Evolutionary conservation across 2,329 filamentous ascomycete species (phyloP), one percentile per base, ranked within the genome.

Genomic region (Ophiocordyceps camponoti-rufipedis): DNA sequence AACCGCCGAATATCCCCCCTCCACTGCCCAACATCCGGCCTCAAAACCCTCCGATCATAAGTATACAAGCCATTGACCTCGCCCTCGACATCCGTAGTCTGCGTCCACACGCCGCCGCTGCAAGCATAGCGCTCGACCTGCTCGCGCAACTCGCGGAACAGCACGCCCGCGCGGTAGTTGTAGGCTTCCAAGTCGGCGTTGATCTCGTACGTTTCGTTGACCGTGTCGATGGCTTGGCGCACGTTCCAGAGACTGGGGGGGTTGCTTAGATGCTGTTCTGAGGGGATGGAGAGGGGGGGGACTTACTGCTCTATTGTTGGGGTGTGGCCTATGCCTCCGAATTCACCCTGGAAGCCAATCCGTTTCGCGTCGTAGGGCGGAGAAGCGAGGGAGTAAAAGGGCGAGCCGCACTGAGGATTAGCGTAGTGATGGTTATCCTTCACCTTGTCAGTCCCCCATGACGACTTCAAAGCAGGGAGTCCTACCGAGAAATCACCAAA

Each of bases 61-160:
- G 79, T 82, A 51, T 82, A 57, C 47, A 85, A 62, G 0, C 81
- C 81, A 51, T 85, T 85, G 9, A 85, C 76, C 56, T 85, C 81
- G 5, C 80, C 80, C 56, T 85, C 80, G 0, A 85, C 80, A 52
- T 85, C 81, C 0, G 77, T 82, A 0, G 80, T 85, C 63, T 85
- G 80, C 1, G 81, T 85, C 71, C 78, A 85, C 0, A 85, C 71
- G 11, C 72, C 81, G 0, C 74, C 80, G 32, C 73, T 80, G 60
- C 81, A 85, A 0, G 74, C 67, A 46, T 68, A 83, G 11, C 60
- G 60, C 47, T 74, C 66, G 31, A 82, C 72, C 54, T 80, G 68
- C 46, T 79, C 72, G 35, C 70, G 69, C 4, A 82, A 66, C 52
- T 82, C 78, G 2, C 67, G 65, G 23, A 81, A 70, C 1, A 83